Evolutionary conservation across 2,329 filamentous ascomycete genomes (phyloP).

Genomic region (Sporothrix brunneoviolacea): DNA sequence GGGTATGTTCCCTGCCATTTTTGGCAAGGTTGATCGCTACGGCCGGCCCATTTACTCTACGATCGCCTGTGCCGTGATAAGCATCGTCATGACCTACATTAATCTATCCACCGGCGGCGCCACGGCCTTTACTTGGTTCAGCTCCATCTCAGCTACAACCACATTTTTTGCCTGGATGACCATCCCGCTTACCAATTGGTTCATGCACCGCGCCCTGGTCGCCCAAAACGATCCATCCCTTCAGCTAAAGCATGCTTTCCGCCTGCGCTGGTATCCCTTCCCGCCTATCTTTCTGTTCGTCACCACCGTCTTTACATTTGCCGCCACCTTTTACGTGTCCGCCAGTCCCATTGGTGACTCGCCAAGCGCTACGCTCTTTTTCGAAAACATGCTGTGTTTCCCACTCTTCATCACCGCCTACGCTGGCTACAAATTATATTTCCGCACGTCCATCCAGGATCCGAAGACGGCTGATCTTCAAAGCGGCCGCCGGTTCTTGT

Average conservation of each 20-base stretch:
- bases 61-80: slow-evolving; percentile 6
- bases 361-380: slow-evolving; percentile 10
- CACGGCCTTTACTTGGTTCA: slow-evolving; percentile 15
- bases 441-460: slow-evolving; percentile 14
- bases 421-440: slow-evolving; percentile 15
- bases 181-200: slow-evolving; percentile 15
- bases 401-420: slow-evolving; percentile 12
- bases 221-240: slow-evolving; percentile 15
- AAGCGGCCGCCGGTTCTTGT: slow-evolving; percentile 13
- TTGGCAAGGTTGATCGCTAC: slow-evolving; percentile 11
- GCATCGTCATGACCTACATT: slow-evolving; percentile 17
- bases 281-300: slow-evolving; percentile 9
- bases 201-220: slow-evolving; percentile 13
- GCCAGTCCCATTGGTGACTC: slow-evolving; percentile 12
- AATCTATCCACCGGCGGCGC: slow-evolving; percentile 13
- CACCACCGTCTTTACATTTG: slow-evolving; percentile 11
- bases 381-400: slow-evolving; percentile 15
- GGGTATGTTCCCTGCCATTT: slow-evolving; percentile 15
- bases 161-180: slow-evolving; percentile 17
- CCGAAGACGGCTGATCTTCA: slow-evolving; percentile 12
- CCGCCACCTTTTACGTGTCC: slow-evolving; percentile 12
- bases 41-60: slow-evolving; percentile 14
- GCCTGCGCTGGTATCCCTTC: slow-evolving; percentile 11
- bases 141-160: slow-evolving; percentile 14
- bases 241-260: slow-evolving; percentile 10